Base-by-base conservation (phyloP, 2,329 filamentous ascomycete species). In the Claviceps sp. region DNA sequence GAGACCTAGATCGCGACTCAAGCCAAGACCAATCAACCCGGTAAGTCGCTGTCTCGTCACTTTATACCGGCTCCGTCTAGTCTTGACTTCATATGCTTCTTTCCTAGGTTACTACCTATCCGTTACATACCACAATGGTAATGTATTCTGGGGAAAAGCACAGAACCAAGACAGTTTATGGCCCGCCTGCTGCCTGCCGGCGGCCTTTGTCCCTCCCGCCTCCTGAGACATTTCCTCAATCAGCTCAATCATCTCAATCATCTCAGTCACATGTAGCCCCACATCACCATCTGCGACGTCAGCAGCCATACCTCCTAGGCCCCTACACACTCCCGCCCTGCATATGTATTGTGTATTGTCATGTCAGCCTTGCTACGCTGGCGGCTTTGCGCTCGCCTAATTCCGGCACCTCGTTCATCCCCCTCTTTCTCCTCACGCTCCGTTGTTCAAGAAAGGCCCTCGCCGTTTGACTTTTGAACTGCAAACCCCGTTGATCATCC, bases 1-100 rank as follows among this genome's bases (percentile, higher is more conserved):
- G 36, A 61, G 61, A 66, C 64, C 62, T 45, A 62, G 67, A 53
- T 66, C 63, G 13, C 67, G 67, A 56, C 52, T 6, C 47, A 20
- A 56, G 58, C 40, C 50, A 36, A 60, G 61, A 66, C 56, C 62
- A 53, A 16, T 11, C 45, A 14, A 42, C 46, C 14, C 26, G 8
- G 52, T 53, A 51, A 36, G 52, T n/a, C 46, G 34, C 14, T 48
- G 23, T 8, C 17, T 22, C 2, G 14, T 48, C 5, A 23, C 13
- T n/a, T 17, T 23, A 17, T 34, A 9, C 3, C 43, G n/a, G 22
- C 23, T 8, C 23, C 17, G 23, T 44, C 42, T 14, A 16, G 42
- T 44, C 11, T 44, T 20, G 40, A 34, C 29, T 34, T 34, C 29
- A 34, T 20, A 22, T 51, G 49, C 43, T 46, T 34, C 16, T 26